Conservation (phyloP, 805 yeast species). For the Metschnikowia koreensis region DNA sequence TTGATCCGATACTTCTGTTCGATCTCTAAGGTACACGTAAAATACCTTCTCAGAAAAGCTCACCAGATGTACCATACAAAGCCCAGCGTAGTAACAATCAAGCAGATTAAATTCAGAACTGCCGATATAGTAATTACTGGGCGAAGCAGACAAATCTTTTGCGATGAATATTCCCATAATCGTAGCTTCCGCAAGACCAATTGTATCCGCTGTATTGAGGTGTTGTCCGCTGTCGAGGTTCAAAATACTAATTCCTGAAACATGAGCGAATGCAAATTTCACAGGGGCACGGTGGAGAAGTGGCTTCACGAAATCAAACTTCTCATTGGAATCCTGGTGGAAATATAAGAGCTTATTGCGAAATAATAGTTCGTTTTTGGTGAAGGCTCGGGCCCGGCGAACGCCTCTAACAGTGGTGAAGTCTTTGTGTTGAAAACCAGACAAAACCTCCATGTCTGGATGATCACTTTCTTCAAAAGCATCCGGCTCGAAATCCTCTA, state of each 20-base stretch:
- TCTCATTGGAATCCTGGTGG: conserved; percentile 36
- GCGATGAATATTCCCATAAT: conserved; percentile 13
- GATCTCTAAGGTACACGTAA: conserved; percentile 57
- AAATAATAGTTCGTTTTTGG: conserved; percentile 52
- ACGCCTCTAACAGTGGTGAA: conserved; percentile 11
- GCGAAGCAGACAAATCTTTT: not conserved
- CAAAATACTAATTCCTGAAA: conserved; percentile 15
- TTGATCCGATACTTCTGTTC: conserved; percentile 11
- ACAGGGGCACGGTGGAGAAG: conserved; percentile 11
- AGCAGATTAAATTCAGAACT: conserved; percentile 3
- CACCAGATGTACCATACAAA: conserved; percentile 68
- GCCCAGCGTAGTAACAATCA: conserved; percentile 40
- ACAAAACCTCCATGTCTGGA: conserved; percentile 17
- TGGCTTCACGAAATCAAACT: conserved; percentile 13
- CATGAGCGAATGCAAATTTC: conserved; percentile 6
- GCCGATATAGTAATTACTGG: not conserved
- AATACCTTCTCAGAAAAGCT: conserved; percentile 37
- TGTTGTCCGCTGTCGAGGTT: conserved; percentile 5
- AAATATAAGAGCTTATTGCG: conserved; percentile 53
- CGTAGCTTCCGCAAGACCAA: conserved; percentile 14
- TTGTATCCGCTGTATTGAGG: not conserved
- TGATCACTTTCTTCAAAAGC: conserved; percentile 28
- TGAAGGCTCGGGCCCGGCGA: conserved; percentile 31
- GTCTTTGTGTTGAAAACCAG: conserved; percentile 5
- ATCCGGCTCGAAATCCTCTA: conserved; percentile 19